Conservation (phyloP, 1,284 basidiomycete species). For the Marasmius sp. region DNA sequence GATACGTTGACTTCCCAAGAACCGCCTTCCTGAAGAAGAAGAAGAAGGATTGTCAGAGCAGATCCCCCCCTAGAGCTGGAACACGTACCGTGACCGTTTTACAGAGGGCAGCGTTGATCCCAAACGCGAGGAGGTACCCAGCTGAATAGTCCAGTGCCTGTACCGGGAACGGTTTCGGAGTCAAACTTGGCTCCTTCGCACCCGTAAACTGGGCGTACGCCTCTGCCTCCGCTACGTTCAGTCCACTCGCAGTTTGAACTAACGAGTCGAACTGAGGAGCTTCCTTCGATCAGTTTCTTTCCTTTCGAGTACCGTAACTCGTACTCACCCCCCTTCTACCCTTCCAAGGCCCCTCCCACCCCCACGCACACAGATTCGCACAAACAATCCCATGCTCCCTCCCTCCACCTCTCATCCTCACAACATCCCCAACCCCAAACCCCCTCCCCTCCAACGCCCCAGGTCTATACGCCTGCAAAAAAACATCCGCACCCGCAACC, state of each 20-base stretch:
- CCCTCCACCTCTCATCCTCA: slow-evolving; percentile 22
- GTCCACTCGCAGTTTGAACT: slow-evolving; percentile 64
- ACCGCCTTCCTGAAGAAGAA: slow-evolving; percentile 51
- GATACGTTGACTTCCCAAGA: slow-evolving; percentile 64
- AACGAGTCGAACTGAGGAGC: slow-evolving; percentile 62
- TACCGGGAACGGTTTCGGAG: slow-evolving; percentile 55
- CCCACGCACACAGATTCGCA: slow-evolving; percentile 60
- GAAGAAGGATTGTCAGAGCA: neutral
- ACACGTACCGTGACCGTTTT: slow-evolving; percentile 52
- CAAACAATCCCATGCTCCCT: slow-evolving; percentile 59
- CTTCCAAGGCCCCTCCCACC: slow-evolving; percentile 62
- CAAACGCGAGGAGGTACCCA: slow-evolving; percentile 60
- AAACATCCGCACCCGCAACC: slow-evolving; percentile 51
- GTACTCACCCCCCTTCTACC: slow-evolving; percentile 51
- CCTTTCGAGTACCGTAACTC: too few relatives aligned
- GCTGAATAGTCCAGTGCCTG: slow-evolving; percentile 66
- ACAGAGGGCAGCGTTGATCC: slow-evolving; percentile 55
- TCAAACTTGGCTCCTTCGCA: slow-evolving; percentile 16
- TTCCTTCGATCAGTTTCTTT: too few relatives aligned
- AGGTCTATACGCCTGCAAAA: slow-evolving; percentile 68
- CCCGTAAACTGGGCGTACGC: slow-evolving; percentile 37
- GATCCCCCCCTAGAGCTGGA: neutral
- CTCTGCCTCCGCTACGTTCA: slow-evolving; percentile 58
- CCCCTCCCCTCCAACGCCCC: slow-evolving; percentile 50
- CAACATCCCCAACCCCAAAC: slow-evolving; percentile 46